Percentiles rank a stretch among this genome's conserved stretches.
Evolutionary conservation across 2,329 filamentous ascomycete species (phyloP).

Genomic region (Didymosphaeria variabile): DNA sequence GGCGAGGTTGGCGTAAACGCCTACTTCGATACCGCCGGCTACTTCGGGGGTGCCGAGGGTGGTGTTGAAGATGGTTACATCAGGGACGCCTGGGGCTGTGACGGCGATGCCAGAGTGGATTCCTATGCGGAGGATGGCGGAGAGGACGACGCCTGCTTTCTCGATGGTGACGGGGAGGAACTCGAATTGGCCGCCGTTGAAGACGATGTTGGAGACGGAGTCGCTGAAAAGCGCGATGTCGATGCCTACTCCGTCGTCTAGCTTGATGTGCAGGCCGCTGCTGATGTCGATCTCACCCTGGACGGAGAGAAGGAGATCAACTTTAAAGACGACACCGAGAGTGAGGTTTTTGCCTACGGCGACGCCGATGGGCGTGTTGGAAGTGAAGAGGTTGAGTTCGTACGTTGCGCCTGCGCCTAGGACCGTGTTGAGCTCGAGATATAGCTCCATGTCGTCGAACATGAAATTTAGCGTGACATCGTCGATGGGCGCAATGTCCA

Average conservation of each 20-base stretch:
- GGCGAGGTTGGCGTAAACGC: conserved; percentile 62
- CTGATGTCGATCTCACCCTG: conserved; percentile 60
- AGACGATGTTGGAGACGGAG: conserved; percentile 57
- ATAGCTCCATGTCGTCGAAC: conserved; percentile 64
- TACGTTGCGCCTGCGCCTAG: conserved; percentile 54
- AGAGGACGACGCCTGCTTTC: conserved; percentile 56
- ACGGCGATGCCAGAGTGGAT: conserved; percentile 53
- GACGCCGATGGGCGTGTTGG: conserved; percentile 56
- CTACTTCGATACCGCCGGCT: conserved; percentile 59
- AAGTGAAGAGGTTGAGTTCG: conserved; percentile 60
- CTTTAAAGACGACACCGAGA: conserved; percentile 58
- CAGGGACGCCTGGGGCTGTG: conserved; percentile 1
- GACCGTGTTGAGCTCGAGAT: conserved; percentile 57
- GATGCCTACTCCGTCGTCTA: conserved; percentile 61
- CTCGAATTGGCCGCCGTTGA: conserved; percentile 64
- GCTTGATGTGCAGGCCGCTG: conserved; percentile 64
- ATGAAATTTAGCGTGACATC: conserved; percentile 56
- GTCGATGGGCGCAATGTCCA: conserved; percentile 56
- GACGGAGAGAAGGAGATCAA: conserved; percentile 63
- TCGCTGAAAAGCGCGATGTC: conserved; percentile 61
- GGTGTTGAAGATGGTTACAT: conserved; percentile 8
- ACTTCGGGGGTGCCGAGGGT: conserved; percentile 29
- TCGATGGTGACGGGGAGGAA: conserved; percentile 64
- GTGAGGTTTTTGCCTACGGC: conserved; percentile 49
- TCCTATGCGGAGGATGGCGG: conserved; percentile 59